A percentile compares a stretch with the other conserved stretches of the same genome.
phyloP scores from a whole-genome alignment of 805 yeast genomes.

The Isabelozyma heimii region DNA sequence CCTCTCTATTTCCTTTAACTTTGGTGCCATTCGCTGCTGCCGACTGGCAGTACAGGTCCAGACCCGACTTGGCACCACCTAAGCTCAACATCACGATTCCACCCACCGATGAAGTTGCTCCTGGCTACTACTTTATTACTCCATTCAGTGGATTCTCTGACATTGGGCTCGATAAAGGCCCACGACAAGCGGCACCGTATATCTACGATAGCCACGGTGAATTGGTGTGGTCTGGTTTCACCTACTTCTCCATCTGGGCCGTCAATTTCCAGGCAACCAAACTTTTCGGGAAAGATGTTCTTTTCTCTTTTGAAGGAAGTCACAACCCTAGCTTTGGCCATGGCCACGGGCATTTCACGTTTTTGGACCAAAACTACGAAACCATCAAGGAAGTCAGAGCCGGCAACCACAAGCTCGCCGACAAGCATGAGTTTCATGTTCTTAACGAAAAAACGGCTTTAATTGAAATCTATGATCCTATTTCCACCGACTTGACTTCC shows the following conservation, averaged over 20 bases:
- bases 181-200: conserved; percentile 33
- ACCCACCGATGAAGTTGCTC: conserved; percentile 15
- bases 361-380: conserved; percentile 26
- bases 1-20: background rate
- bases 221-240: conserved; percentile 36
- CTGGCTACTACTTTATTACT: conserved; percentile 31
- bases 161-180: conserved; percentile 15
- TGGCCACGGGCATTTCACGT: conserved; percentile 29
- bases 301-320: conserved; percentile 34
- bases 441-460: conserved; percentile 26
- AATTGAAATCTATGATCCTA: conserved; percentile 32
- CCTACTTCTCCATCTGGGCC: conserved; percentile 28
- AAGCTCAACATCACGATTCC: conserved; percentile 27
- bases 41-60: conserved; percentile 30
- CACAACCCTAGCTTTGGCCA: conserved; percentile 25
- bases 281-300: conserved; percentile 19
- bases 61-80: conserved; percentile 36
- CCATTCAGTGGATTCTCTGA: conserved; percentile 24
- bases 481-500: conserved; percentile 22
- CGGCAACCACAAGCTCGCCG: conserved; percentile 30
- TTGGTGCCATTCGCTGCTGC: conserved; percentile 11
- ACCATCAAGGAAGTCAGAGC: conserved; percentile 28
- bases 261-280: conserved; percentile 27
- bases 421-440: conserved; percentile 36
- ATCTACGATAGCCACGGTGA: conserved; percentile 33